Evolutionary conservation across 306 rosid genomes (phyloP), one percentile per base, ranked within the genome.

Genomic region (Rubus parviflorus): DNA sequence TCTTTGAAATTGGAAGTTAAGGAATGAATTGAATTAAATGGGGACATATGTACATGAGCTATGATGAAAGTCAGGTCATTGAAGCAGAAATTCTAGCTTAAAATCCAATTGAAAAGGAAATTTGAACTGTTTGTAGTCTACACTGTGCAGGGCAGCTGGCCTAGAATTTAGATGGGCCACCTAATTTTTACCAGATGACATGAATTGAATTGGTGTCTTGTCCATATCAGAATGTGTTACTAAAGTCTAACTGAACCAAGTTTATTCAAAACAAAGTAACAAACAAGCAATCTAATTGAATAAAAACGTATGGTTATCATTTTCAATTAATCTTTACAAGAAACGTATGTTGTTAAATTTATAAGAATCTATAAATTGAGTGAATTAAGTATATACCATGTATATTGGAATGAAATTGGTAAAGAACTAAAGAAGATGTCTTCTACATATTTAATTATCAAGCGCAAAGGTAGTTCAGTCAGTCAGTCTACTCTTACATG

Each of bases 21-120:
- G 38, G 13, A 53, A 40, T 22, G 40, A 72, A 40, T 11, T 72
- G 16, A 70, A 70, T 30, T 58, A 23, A 37, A 67, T 52, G 68
- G 35, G 20, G 35, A 30, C 35, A 62, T 16, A 0, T 10, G 17
- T 11, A 30, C 12, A 20, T 37, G 69, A 38, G 46, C 46, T 64
- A 8, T 42, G 23, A 8, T 8, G 11, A 1, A 42, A 14, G n/a
- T 30, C 45, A 49, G 25, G 75, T 72, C 46, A 19, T 79, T 10
- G 6, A 63, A 56, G 48, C 20, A 22, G 51, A 53, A 23, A 25
- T 37, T 25, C 47, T 53, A 35, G 42, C 60, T 48, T 48, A 12
- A 71, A 70, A 45, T 75, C 75, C 78, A 54, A 48, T 70, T 64
- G 83, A 83, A 79, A 83, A 58, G 47, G 81, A 83, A 53, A 70